These are phyloP conservation scores for Vigna hirtella DNA, from an alignment of 306 rosid species.

Conservation along the genomic window DNA sequence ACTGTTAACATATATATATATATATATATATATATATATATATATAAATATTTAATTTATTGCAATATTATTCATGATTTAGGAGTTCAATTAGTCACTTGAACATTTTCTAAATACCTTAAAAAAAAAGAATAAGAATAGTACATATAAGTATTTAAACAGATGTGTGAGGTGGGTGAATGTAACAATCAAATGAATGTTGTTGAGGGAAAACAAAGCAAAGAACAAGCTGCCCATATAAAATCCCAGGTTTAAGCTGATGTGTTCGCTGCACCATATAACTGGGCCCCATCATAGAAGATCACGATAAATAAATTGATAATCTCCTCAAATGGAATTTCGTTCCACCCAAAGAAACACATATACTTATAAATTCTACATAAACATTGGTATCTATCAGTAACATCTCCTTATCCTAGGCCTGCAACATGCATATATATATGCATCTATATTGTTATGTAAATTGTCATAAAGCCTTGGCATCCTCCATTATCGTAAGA, in stretches of 20 bases:
- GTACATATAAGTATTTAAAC: too few relatives aligned
- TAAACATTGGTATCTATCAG: too few relatives aligned
- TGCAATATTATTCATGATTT: too few relatives aligned
- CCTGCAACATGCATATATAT: too few relatives aligned
- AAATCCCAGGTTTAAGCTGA: constrained; percentile 29
- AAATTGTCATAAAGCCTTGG: constrained; percentile 20
- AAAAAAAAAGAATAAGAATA: too few relatives aligned
- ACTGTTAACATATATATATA: too few relatives aligned
- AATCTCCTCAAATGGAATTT: constrained; percentile 14
- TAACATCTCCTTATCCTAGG: too few relatives aligned
- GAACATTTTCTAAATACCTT: too few relatives aligned
- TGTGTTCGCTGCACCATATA: constrained; percentile 11
- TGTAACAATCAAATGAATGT: background rate
- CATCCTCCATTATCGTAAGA: constrained; percentile 35
- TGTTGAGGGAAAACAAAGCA: constrained; percentile 5
- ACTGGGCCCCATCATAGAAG: constrained; percentile 26
- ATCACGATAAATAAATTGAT: background rate
- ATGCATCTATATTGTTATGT: background rate
- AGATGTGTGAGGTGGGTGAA: background rate
- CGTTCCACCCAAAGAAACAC: constrained; percentile 34
- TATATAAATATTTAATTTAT: too few relatives aligned
- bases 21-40: too few relatives aligned
- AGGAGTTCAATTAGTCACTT: too few relatives aligned
- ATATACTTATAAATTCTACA: too few relatives aligned
- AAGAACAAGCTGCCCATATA: constrained; percentile 18